Evolutionary conservation across 2,329 filamentous ascomycete genomes (phyloP).

Genomic region (Aspergillus udagawae): DNA sequence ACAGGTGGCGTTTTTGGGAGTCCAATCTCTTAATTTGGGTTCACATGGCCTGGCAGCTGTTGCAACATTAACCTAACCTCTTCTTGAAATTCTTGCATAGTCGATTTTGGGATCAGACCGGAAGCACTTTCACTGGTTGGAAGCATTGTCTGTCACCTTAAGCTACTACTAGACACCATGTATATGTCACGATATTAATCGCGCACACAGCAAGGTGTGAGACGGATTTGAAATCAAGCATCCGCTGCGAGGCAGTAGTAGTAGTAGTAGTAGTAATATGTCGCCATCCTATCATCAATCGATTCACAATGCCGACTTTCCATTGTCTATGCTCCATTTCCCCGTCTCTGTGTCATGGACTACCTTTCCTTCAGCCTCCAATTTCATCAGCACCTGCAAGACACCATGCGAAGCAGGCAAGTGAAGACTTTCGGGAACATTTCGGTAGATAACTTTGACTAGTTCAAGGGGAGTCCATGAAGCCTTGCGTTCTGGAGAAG

Average conservation of each 20-base stretch:
- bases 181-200: background rate
- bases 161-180: background rate
- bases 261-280: too few relatives aligned
- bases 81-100: background rate
- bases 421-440: slow-evolving; percentile 72
- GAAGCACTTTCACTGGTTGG: background rate
- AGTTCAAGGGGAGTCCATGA: slow-evolving; percentile 71
- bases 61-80: background rate
- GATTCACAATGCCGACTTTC: slow-evolving; percentile 29
- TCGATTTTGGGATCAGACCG: background rate
- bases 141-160: background rate
- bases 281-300: background rate
- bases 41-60: background rate
- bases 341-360: slow-evolving; percentile 27
- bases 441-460: slow-evolving; percentile 81
- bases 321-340: slow-evolving; percentile 26
- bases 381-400: slow-evolving; percentile 72
- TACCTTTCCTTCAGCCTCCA: slow-evolving; percentile 69
- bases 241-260: background rate
- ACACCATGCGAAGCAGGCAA: slow-evolving; percentile 72
- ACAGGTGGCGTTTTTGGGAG: background rate
- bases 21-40: background rate
- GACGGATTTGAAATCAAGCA: background rate
- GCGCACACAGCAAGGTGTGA: background rate
- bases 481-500: slow-evolving; percentile 35